Evolutionary conservation across 768 basidiomycete species (phyloP).

Genomic region (Pleurotus giganteus): DNA sequence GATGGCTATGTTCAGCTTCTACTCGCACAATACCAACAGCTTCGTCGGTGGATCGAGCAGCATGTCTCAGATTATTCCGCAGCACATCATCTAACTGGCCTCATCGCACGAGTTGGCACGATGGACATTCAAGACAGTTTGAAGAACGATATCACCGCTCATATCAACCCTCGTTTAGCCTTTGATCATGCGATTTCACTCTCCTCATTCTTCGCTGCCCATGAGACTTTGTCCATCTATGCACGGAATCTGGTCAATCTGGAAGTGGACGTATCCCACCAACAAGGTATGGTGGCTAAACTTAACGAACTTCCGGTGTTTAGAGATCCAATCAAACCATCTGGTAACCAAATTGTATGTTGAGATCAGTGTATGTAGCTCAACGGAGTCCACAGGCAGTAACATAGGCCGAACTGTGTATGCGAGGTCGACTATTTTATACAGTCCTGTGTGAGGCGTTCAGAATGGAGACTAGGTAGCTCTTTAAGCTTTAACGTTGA

Average conservation of each 20-base stretch:
- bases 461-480: no score
- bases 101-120: slow-evolving; percentile 29
- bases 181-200: slow-evolving; percentile 48
- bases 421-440: no score
- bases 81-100: slow-evolving; percentile 47
- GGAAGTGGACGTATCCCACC: not conserved
- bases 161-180: slow-evolving; percentile 14
- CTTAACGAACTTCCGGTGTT: not conserved
- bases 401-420: no score
- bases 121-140: not conserved
- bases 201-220: slow-evolving; percentile 47
- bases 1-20: slow-evolving; percentile 31
- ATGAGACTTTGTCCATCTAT: slow-evolving; percentile 69
- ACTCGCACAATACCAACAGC: slow-evolving; percentile 30
- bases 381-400: no score
- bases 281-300: not conserved
- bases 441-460: no score
- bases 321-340: no score
- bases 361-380: no score
- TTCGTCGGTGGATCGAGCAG: slow-evolving; percentile 54
- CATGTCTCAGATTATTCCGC: slow-evolving; percentile 71
- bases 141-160: slow-evolving; percentile 5
- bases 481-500: no score
- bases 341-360: no score
- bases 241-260: slow-evolving; percentile 26